Evolutionary conservation across 768 basidiomycete species (phyloP).

Genomic region (Roridomyces roridus): DNA sequence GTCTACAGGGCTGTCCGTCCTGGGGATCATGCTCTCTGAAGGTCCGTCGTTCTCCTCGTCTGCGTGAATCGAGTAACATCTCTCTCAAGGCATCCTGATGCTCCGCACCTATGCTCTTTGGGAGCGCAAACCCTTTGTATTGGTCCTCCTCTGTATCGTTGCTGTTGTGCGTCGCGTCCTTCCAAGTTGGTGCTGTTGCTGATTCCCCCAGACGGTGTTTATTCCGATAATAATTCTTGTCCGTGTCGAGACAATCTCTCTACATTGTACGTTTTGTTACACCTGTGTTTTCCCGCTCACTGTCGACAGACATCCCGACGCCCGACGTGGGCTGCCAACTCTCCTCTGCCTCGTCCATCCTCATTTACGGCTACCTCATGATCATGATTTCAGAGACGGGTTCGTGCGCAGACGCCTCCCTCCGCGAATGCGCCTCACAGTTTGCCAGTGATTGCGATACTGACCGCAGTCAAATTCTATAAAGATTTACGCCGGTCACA

Average conservation of each 20-base stretch:
- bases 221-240: constrained; percentile 38
- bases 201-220: constrained; percentile 33
- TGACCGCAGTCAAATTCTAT: constrained; percentile 44
- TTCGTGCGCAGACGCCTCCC: constrained; percentile 25
- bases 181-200: not conserved
- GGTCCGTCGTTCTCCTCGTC: constrained; percentile 23
- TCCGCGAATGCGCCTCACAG: not conserved
- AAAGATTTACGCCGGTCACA: constrained; percentile 42
- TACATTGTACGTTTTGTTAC: constrained; percentile 38
- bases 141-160: constrained; percentile 37
- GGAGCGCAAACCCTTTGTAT: constrained; percentile 42
- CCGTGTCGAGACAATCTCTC: constrained; percentile 38
- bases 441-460: constrained; percentile 41
- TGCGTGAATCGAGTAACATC: too few relatives aligned
- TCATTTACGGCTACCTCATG: constrained; percentile 44
- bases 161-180: constrained; percentile 24
- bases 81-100: constrained; percentile 46
- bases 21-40: constrained; percentile 46
- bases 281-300: not conserved
- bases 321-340: constrained; percentile 38
- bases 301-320: constrained; percentile 24
- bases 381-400: constrained; percentile 47
- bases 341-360: constrained; percentile 39
- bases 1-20: constrained; percentile 38
- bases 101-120: constrained; percentile 53